Evolutionary conservation across 1,284 basidiomycete genomes (phyloP), one percentile per base, ranked within the genome.

Genomic region (Apiotrichum montevideense): DNA sequence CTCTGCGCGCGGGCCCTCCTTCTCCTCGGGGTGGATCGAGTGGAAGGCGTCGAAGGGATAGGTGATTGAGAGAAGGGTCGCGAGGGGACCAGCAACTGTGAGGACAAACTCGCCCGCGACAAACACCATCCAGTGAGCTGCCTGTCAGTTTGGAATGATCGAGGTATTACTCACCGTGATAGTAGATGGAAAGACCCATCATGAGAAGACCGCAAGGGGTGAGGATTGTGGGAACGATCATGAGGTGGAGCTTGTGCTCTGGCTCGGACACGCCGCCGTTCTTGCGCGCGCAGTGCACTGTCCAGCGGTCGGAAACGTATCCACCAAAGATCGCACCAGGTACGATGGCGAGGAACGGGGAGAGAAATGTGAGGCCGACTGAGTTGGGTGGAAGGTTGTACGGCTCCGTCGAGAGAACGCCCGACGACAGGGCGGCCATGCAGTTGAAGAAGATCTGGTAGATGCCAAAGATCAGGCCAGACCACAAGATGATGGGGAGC

Each of bases 41-140:
- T 64, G 61, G 50, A 57, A 59, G 13, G 59, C 51, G 41, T 59
- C 62, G 32, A 60, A 63, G 0, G 58, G 58, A 37, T 65, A 66
- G 9, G 60, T 59, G 33, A 66, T 9, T 1, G 52, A 51, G 8
- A 66, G 41, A 8, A 63, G 47, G 0, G 63, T 65, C 4, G 56
- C 63, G 14, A 64, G 50, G 4, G 65, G 61, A 10, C 65, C 65
- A 6, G 57, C 54, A 40, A 62, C 40, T 10, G 59, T 66, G 46
- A 63, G 55, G n/a, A 64, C 49, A 11, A 60, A 61, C 41, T 54
- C 53, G 14, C 65, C 65, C 3, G 61, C 46, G 46, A 66, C 61
- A 41, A 63, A 66, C 9, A 66, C 65, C 50, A 64, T 63, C 63
- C 63, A 63, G 51, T 64, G 63, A n/a, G 57, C 59, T 10, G 11